Base-by-base conservation (phyloP, 805 yeast genomes). In the Clavispora phyllophila region DNA sequence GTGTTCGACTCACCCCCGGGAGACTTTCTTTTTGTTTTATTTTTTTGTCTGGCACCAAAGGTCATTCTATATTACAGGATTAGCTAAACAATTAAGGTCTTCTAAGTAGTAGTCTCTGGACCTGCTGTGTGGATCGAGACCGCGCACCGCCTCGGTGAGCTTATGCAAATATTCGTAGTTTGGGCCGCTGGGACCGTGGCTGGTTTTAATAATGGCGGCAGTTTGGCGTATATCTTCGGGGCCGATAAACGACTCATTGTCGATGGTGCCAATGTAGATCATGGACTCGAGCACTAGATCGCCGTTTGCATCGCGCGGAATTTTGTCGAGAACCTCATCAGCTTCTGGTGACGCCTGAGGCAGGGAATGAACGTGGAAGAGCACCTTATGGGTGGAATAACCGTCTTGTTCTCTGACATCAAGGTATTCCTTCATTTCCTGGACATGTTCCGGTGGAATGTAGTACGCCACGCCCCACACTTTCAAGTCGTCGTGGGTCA, bases 371-470 rank as follows among this genome's bases (percentile, higher is more conserved):
- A 85, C 66, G 48, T 75, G 73, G 56, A 88, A 87, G 5, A 78
- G 79, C 3, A 88, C 82, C 18, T 70, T 62, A 49, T 85, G 87
- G 2, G 79, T 68, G 0, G 87, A 70, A 61, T 90, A 90, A 0
- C 97, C 98, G 56, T 88, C 89, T 60, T 88, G 89, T 54, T 90
- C 98, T 42, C 98, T 70, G 12, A 78, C 72, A 52, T 90, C 95
- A 39, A 90, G 69, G 51, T 87, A 84, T 13, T 75, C 81, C 25
- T 70, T 68, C 14, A 87, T 93, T 44, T 75, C 75, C 5, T 61
- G 59, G 0, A 83, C 89, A 40, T 76, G 58, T 41, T 78, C 76
- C 0, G 87, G 76, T 4, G 82, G 82, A 7, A 90, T 83, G 53
- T 84, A 82, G 62, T 87, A 90, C 0, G 93, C 95, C 38, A 87